These are phyloP conservation scores for Carpinus viminea DNA, from an alignment of 306 rosid genomes.

Conservation along the genomic window DNA sequence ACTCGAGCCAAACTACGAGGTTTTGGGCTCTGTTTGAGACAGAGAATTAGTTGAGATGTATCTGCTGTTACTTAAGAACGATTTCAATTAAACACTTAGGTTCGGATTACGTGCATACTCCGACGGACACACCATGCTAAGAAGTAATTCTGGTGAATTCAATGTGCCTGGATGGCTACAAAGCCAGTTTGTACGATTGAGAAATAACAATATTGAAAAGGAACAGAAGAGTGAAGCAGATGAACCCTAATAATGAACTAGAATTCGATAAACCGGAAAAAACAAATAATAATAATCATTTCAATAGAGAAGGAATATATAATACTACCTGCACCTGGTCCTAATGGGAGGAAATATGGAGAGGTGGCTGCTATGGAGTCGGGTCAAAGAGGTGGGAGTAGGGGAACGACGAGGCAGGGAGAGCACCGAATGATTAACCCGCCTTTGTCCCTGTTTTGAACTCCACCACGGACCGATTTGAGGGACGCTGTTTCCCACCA, in stretches of 20 bases:
- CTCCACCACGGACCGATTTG: slow-evolving; percentile 24
- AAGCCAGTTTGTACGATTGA: not conserved
- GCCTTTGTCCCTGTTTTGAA: slow-evolving; percentile 19
- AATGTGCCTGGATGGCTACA: not conserved
- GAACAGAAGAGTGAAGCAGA: not conserved
- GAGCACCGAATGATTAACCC: slow-evolving; percentile 29
- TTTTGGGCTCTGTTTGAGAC: not conserved
- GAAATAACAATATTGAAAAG: not conserved
- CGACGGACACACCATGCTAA: not conserved
- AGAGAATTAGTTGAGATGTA: not conserved
- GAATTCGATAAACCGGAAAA: not conserved
- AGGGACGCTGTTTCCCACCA: slow-evolving; percentile 17
- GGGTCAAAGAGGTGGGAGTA: slow-evolving; percentile 12
- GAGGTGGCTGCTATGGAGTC: slow-evolving; percentile 16
- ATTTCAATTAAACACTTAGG: too few species aligned
- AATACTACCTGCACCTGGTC: not conserved
- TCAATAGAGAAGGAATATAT: too few species aligned
- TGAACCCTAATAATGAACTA: not conserved
- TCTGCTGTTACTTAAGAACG: not conserved
- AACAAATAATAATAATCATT: not conserved
- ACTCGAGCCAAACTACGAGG: not conserved
- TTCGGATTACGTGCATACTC: too few species aligned
- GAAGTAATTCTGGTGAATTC: not conserved
- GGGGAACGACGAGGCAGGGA: slow-evolving; percentile 23
- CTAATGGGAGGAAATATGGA: slow-evolving; percentile 21